These are phyloP conservation scores for Pycnococcus provasolii DNA, from an alignment of 139 green algal species.

Conservation along the genomic window DNA sequence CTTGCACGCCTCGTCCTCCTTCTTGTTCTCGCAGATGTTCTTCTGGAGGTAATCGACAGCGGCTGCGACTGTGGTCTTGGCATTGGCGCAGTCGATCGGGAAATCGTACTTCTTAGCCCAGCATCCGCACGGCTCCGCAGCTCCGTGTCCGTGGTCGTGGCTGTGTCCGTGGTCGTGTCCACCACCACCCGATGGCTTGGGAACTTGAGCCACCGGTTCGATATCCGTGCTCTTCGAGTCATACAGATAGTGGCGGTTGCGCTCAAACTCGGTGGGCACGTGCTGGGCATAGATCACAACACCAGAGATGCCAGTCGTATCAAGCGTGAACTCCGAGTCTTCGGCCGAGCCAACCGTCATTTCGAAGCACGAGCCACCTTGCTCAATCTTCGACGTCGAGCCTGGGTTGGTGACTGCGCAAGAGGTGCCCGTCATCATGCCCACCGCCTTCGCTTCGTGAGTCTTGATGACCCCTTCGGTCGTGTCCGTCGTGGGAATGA, in stretches of 20 bases:
- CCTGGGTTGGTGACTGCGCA: neutral
- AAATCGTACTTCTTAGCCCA: neutral
- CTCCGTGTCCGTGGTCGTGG: neutral
- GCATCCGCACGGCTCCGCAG: conserved; percentile 9
- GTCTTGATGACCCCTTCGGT: neutral
- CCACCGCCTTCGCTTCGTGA: neutral
- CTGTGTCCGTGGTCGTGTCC: neutral
- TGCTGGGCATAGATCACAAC: conserved; percentile 18
- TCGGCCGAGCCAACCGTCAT: neutral
- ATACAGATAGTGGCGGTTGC: conserved; percentile 18
- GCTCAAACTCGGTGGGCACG: conserved; percentile 23
- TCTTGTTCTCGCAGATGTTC: conserved; percentile 1
- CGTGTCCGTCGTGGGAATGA: neutral
- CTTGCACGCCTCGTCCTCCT: neutral
- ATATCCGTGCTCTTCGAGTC: conserved; percentile 5
- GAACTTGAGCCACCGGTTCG: conserved; percentile 8
- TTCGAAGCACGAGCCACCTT: neutral
- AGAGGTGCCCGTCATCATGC: neutral
- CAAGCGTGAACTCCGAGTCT: conserved; percentile 11
- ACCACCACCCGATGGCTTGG: neutral
- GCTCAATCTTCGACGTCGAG: neutral
- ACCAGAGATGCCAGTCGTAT: conserved; percentile 1
- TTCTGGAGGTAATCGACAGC: conserved; percentile 3
- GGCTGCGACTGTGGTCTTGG: neutral
- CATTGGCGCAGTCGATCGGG: conserved; percentile 4